Conservation (phyloP, 2,329 filamentous ascomycete species). For the Harringtonia lauricola region DNA sequence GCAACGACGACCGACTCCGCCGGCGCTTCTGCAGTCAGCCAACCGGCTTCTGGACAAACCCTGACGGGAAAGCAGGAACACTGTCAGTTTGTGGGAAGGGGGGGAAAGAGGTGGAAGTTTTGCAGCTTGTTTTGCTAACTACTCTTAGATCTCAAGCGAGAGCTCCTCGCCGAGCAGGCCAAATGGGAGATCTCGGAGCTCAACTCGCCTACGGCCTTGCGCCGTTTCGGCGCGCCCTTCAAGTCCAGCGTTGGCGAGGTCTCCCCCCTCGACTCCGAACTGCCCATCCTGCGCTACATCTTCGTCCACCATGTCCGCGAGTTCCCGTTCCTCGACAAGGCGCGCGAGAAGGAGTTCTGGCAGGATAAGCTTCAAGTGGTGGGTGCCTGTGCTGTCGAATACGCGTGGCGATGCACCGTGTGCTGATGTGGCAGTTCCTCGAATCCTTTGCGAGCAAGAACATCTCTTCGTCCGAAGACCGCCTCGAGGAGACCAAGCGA, state of each 20-base stretch:
- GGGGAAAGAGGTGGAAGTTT: too few species aligned
- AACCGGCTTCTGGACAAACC: slow-evolving; percentile 30
- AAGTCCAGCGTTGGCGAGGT: slow-evolving; percentile 87
- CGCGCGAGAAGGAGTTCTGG: slow-evolving; percentile 98
- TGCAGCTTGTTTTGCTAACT: not conserved
- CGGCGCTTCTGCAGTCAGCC: not conserved
- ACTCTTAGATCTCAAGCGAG: slow-evolving; percentile 75
- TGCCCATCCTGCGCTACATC: slow-evolving; percentile 89
- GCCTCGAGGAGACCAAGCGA: slow-evolving; percentile 90
- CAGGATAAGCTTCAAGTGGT: slow-evolving; percentile 95
- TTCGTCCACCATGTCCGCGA: slow-evolving; percentile 97
- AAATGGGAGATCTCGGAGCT: slow-evolving; percentile 84
- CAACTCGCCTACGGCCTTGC: slow-evolving; percentile 86
- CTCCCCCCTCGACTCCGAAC: slow-evolving; percentile 81
- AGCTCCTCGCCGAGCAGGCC: slow-evolving; percentile 84
- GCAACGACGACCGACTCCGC: not conserved
- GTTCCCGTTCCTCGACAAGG: slow-evolving; percentile 94
- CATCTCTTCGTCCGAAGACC: slow-evolving; percentile 93
- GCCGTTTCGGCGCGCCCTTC: slow-evolving; percentile 92
- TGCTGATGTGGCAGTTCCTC: slow-evolving; percentile 53
- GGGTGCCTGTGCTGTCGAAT: slow-evolving; percentile 25
- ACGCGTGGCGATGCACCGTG: not conserved
- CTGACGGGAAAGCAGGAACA: slow-evolving; percentile 97
- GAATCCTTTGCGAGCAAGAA: slow-evolving; percentile 96
- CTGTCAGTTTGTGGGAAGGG: slow-evolving; percentile 65